These are phyloP conservation scores for Amanita jacksonii DNA, from an alignment of 768 basidiomycete genomes.

Conservation along the genomic window DNA sequence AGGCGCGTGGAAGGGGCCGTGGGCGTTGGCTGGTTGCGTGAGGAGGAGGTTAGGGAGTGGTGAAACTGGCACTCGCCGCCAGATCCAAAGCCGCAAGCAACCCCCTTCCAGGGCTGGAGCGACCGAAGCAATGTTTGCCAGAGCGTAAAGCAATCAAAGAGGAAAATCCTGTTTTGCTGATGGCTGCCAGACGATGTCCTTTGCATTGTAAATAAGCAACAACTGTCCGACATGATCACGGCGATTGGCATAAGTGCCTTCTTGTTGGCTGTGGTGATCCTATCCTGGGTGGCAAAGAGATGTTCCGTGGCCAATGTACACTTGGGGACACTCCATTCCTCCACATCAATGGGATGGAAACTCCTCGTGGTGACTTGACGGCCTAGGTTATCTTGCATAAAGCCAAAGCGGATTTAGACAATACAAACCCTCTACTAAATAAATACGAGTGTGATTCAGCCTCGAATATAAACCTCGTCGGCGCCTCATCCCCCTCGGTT, in stretches of 20 bases:
- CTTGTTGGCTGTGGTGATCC: slow-evolving; percentile 40
- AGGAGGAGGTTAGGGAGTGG: too few species aligned
- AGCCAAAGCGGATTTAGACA: slow-evolving; percentile 22
- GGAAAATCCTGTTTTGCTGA: too few species aligned
- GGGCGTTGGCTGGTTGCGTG: too few species aligned
- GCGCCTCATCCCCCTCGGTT: slow-evolving; percentile 38
- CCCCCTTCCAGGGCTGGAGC: too few species aligned
- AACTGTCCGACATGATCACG: slow-evolving; percentile 58
- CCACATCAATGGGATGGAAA: slow-evolving; percentile 59
- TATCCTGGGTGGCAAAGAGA: slow-evolving; percentile 46
- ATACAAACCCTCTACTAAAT: neutral
- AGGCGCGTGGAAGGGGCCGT: too few species aligned
- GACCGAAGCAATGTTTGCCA: too few species aligned
- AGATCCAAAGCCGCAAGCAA: too few species aligned
- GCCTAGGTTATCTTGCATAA: slow-evolving; percentile 53
- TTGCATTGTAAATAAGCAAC: slow-evolving; percentile 34
- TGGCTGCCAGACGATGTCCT: slow-evolving; percentile 38
- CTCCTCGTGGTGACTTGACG: slow-evolving; percentile 53
- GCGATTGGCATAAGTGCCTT: slow-evolving; percentile 35
- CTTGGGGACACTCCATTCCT: slow-evolving; percentile 57
- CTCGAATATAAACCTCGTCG: slow-evolving; percentile 50
- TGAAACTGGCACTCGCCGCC: too few species aligned
- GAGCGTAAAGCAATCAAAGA: too few species aligned
- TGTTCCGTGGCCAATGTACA: slow-evolving; percentile 47
- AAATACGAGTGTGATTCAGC: slow-evolving; percentile 36